Conservation (phyloP, 192 early-diverging fungal genomes). For the Chytriomyces hyalinus region DNA sequence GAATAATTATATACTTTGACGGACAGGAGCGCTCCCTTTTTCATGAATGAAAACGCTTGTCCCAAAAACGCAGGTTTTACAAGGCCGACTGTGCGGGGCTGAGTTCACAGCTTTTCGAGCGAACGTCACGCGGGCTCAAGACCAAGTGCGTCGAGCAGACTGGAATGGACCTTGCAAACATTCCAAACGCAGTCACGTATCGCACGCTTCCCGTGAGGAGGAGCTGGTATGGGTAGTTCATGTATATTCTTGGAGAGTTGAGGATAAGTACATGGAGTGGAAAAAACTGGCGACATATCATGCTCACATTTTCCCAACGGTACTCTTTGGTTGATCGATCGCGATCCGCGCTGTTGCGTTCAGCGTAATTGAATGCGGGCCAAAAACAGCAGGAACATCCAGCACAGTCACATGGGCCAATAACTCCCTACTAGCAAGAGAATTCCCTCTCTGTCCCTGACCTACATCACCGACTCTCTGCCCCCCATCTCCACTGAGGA, state of each 20-base stretch:
- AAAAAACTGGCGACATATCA: background rate
- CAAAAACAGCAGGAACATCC: conserved; percentile 1
- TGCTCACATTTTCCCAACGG: conserved; percentile 26
- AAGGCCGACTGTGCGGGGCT: too few relatives aligned
- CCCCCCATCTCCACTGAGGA: too few relatives aligned
- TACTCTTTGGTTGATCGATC: conserved; percentile 27
- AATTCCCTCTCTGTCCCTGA: too few relatives aligned
- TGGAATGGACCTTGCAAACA: conserved; percentile 6
- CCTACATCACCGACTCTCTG: too few relatives aligned
- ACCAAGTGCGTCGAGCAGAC: conserved; percentile 13
- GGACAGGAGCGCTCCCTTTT: too few relatives aligned
- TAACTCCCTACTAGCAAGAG: background rate
- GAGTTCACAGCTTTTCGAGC: background rate
- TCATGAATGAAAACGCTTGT: too few relatives aligned
- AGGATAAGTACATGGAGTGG: background rate
- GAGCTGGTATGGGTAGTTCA: conserved; percentile 29
- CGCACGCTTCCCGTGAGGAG: background rate
- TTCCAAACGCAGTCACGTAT: conserved; percentile 18
- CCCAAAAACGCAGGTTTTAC: too few relatives aligned
- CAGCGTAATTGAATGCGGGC: background rate
- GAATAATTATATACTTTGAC: too few relatives aligned
- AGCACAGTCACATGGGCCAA: conserved; percentile 8
- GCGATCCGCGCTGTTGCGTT: background rate
- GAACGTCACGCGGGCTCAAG: background rate
- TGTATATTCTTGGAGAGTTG: conserved; percentile 4